Evolutionary conservation across 1,284 basidiomycete genomes (phyloP), one percentile per base, ranked within the genome.

Genomic region (Moesziomyces sp.): DNA sequence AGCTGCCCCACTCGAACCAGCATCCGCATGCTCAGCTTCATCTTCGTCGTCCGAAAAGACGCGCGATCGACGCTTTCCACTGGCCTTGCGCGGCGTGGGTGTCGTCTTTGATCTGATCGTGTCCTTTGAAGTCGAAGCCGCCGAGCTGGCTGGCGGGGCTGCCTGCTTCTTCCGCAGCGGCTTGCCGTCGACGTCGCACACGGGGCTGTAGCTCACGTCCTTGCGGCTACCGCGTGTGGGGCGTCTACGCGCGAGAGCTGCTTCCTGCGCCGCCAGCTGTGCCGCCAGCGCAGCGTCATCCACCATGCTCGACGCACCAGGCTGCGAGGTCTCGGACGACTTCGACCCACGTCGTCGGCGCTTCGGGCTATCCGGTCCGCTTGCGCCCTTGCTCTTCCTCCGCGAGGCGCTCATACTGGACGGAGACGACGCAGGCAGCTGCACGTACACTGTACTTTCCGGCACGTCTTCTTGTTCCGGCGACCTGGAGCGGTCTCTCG

Each of bases 201-300:
- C 40, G 7, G 71, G 71, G 14, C 34, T 46, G 28, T 74, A 74
- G 58, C 57, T 68, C 34, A 74, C 65, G 23, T 62, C 45, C 35
- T 66, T 68, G 26, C 58, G 46, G 16, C 55, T 50, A 45, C 18
- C 51, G 1, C 71, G 57, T 4, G 65, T 61, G 3, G 71, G 61
- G 6, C 65, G 57, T 4, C 65, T 58, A 16, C 50, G 50, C 21
- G 71, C 64, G 1, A 73, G 54, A 1, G 47, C 58, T 52, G 64
- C 65, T 19, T 68, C 70, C 23, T 71, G 62, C 6, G 58, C 55
- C 9, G 71, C 71, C 0, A 74, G 55, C 6, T 30, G 47, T 7
- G 71, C 71, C 24, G 71, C 71, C 8, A 61, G 64, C 24, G 65
- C 71, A 34, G 71, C 71, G 18, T 74, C 71, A 28, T 61, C 69